These are phyloP conservation scores for Saksenaea vasiformis DNA, from an alignment of 371 early-diverging fungal species.

Conservation along the genomic window DNA sequence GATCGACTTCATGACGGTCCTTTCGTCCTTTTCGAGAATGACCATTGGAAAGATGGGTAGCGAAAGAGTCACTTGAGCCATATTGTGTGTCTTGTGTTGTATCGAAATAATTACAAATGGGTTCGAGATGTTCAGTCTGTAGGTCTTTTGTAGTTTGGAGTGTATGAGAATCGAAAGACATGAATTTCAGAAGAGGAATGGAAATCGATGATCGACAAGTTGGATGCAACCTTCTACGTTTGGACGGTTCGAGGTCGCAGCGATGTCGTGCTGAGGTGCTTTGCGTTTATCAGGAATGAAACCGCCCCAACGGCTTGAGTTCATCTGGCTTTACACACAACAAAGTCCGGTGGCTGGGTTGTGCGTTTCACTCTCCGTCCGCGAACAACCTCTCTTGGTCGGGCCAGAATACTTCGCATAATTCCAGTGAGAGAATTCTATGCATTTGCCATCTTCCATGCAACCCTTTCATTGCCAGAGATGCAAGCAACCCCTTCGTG, in stretches of 20 bases:
- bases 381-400: no score
- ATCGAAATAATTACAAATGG: background rate
- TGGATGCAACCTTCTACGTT: background rate
- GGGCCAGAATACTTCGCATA: no score
- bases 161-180: constrained; percentile 35
- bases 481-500: constrained; percentile 58
- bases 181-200: constrained; percentile 17
- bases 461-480: constrained; percentile 48
- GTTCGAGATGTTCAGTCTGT: background rate
- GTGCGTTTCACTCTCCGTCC: background rate
- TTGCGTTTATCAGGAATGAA: background rate
- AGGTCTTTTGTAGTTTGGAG: background rate
- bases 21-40: constrained; percentile 12
- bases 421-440: background rate
- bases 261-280: background rate
- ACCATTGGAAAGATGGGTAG: constrained; percentile 7
- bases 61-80: constrained; percentile 13
- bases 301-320: background rate
- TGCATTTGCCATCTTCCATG: constrained; percentile 1
- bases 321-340: background rate
- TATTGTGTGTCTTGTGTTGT: constrained; percentile 7
- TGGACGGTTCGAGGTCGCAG: background rate
- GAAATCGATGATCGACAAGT: background rate
- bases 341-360: background rate
- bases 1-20: constrained; percentile 8